Conservation (phyloP, 129 eudicot species). For the Flaveria linearis region DNA sequence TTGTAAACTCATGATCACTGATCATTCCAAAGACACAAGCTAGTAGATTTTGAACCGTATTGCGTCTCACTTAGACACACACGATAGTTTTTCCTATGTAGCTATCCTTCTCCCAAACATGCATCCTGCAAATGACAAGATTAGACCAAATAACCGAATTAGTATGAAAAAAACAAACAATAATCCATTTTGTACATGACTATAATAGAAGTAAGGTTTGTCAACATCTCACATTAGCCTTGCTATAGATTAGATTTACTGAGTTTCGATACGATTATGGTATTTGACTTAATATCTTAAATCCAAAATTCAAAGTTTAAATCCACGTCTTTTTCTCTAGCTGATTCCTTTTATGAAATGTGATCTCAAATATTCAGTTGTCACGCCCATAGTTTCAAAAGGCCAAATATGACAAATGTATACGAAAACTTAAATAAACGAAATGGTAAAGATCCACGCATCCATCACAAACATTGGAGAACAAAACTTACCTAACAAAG, state of each 20-base stretch:
- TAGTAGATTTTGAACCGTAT: neutral
- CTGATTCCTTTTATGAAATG: too few species aligned
- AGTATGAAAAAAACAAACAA: neutral
- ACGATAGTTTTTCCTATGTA: too few species aligned
- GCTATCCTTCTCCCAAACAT: conserved; percentile 1
- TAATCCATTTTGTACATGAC: too few species aligned
- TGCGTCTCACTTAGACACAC: neutral
- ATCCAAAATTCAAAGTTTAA: neutral
- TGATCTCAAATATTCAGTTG: too few species aligned
- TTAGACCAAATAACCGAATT: conserved; percentile 2
- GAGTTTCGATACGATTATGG: too few species aligned
- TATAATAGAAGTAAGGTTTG: too few species aligned
- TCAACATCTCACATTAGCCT: too few species aligned
- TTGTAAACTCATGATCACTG: neutral
- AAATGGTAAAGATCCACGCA: neutral
- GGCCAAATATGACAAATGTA: neutral
- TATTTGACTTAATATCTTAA: neutral
- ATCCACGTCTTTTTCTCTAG: neutral
- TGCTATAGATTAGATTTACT: too few species aligned
- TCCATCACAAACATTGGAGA: neutral
- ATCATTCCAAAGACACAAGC: neutral
- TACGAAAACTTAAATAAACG: neutral
- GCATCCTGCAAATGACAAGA: conserved; percentile 23
- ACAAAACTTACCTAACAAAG: conserved; percentile 32
- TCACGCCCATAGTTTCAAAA: neutral